Conservation (phyloP, 768 basidiomycete species). For the Auricularia heimuer region DNA sequence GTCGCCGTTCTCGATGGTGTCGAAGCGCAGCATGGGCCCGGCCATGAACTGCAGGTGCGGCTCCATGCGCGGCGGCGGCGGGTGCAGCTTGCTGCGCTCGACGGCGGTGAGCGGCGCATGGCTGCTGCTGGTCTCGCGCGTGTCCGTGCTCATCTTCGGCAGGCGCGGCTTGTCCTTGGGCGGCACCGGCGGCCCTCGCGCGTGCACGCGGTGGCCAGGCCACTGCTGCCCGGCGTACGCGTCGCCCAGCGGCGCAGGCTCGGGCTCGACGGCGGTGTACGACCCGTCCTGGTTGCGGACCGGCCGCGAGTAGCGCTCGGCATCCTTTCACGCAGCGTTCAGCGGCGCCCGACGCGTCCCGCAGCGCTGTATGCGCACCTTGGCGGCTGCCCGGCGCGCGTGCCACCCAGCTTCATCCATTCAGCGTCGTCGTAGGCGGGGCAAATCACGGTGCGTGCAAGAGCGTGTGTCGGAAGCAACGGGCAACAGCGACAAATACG, state of each 20-base stretch:
- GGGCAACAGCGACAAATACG: background rate
- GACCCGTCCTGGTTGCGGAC: background rate
- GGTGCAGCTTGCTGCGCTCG: conserved; percentile 47
- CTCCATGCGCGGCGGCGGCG: conserved; percentile 56
- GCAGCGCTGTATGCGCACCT: background rate
- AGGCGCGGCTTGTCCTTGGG: conserved; percentile 1
- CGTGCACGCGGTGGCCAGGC: background rate
- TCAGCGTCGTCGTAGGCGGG: background rate
- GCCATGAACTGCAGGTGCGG: conserved; percentile 86
- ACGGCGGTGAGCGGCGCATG: conserved; percentile 41
- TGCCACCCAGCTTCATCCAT: conserved; percentile 1
- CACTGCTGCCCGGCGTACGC: background rate
- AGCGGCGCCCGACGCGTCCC: background rate
- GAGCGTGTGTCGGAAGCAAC: background rate
- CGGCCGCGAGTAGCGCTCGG: background rate
- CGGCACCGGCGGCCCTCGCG: background rate
- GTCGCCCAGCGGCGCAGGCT: background rate
- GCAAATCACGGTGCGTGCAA: background rate
- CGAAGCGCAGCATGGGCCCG: conserved; percentile 82
- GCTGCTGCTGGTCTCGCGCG: background rate
- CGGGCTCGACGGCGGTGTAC: background rate
- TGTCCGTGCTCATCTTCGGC: background rate
- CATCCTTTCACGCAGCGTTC: background rate
- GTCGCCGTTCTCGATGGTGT: conserved; percentile 68
- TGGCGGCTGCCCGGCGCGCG: background rate